A percentile compares a stretch with the other conserved stretches of the same genome.
These are phyloP conservation scores for Pelargonium nanum DNA, from an alignment of 345 rosid species.

Conservation along the genomic window DNA sequence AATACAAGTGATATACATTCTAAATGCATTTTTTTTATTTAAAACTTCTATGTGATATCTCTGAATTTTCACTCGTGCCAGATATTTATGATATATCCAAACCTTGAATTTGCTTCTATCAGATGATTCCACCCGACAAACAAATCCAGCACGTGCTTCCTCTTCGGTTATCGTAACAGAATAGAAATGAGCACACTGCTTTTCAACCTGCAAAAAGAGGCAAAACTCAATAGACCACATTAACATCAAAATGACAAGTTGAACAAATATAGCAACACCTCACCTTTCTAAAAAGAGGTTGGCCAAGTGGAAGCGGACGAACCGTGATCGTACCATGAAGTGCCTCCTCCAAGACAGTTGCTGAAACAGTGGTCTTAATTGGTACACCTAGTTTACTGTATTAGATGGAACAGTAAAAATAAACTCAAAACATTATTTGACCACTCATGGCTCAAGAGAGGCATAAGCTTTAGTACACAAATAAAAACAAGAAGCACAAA, in stretches of 20 bases:
- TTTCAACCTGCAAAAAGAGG: slow-evolving; percentile 70
- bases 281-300: slow-evolving; percentile 66
- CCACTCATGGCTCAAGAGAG: background rate
- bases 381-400: slow-evolving; percentile 97
- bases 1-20: too few relatives aligned
- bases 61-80: too few relatives aligned
- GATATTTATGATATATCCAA: slow-evolving; percentile 6
- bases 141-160: slow-evolving; percentile 82
- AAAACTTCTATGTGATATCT: too few relatives aligned
- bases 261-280: slow-evolving; percentile 12
- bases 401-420: slow-evolving; percentile 7
- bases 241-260: slow-evolving; percentile 3
- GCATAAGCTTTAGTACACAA: slow-evolving; percentile 4
- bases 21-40: too few relatives aligned
- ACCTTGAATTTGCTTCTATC: slow-evolving; percentile 99
- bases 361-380: slow-evolving; percentile 93
- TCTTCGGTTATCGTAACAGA: slow-evolving; percentile 80
- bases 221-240: slow-evolving; percentile 16
- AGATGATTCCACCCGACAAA: slow-evolving; percentile 81
- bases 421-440: slow-evolving; percentile 1
- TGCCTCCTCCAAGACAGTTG: slow-evolving; percentile 91
- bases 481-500: background rate
- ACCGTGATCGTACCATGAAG: slow-evolving; percentile 65
- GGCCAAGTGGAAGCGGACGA: slow-evolving; percentile 58
- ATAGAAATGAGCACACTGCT: slow-evolving; percentile 96